Conservation (phyloP, 306 rosid species). For the Ceratonia siliqua region DNA sequence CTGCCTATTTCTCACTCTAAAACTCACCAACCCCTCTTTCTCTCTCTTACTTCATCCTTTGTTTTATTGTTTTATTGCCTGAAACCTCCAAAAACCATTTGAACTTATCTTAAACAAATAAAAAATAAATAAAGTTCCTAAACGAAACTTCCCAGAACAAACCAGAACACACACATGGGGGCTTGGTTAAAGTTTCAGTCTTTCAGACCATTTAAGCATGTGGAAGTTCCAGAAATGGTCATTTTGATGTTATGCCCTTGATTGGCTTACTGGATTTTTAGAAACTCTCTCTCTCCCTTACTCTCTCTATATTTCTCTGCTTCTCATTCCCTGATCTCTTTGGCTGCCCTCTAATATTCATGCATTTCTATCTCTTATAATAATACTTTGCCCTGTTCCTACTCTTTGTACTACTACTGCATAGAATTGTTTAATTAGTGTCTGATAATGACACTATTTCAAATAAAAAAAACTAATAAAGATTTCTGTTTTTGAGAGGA, state of each 20-base stretch:
- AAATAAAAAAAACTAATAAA: slow-evolving; percentile 2
- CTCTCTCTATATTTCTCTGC: slow-evolving; percentile 17
- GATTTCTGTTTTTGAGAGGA: slow-evolving; percentile 29
- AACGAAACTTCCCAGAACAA: slow-evolving; percentile 50
- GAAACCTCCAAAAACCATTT: slow-evolving; percentile 39
- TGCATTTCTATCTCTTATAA: background rate
- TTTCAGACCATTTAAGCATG: slow-evolving; percentile 22
- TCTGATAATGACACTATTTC: slow-evolving; percentile 28
- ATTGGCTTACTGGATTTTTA: slow-evolving; percentile 46
- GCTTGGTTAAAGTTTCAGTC: background rate
- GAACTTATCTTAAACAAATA: slow-evolving; percentile 56
- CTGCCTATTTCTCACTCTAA: slow-evolving; percentile 48
- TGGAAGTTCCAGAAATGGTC: slow-evolving; percentile 12
- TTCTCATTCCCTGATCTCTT: slow-evolving; percentile 12
- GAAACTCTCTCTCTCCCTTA: slow-evolving; percentile 17
- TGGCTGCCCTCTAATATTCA: background rate
- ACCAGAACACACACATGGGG: slow-evolving; percentile 55
- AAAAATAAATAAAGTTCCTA: background rate
- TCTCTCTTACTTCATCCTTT: slow-evolving; percentile 35
- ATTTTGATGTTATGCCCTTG: slow-evolving; percentile 12
- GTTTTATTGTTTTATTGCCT: slow-evolving; percentile 15
- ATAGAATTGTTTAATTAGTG: slow-evolving; percentile 25
- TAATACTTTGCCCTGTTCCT: background rate
- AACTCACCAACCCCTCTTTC: slow-evolving; percentile 32
- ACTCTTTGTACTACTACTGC: background rate